Percentiles rank a stretch among this genome's conserved stretches.
These are phyloP conservation scores for Plasmodium sp. DNA, from an alignment of 169 alveolate genomes.

Conservation along the genomic window DNA sequence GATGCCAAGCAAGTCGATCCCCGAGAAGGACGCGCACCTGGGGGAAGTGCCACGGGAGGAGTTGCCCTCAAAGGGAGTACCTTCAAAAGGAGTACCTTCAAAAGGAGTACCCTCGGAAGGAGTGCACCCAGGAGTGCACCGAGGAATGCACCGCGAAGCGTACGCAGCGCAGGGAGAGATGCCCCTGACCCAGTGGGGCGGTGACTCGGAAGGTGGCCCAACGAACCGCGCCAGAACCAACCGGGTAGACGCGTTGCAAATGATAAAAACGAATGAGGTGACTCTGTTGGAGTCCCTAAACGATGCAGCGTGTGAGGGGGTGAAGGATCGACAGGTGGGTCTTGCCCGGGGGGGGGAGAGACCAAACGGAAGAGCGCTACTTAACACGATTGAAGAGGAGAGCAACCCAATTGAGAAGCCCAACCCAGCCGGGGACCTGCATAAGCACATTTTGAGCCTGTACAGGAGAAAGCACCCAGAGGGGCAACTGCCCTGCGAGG, in stretches of 20 bases:
- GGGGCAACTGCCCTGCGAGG: background rate
- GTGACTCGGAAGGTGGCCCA: background rate
- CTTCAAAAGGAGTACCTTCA: background rate
- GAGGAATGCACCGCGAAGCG: background rate
- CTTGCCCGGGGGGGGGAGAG: background rate
- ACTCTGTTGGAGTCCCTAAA: background rate
- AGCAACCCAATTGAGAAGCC: background rate
- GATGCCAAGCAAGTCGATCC: background rate
- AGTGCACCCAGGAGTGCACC: no score
- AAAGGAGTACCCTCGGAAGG: background rate
- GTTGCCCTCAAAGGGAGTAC: background rate
- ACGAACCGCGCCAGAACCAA: background rate
- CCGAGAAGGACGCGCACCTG: background rate
- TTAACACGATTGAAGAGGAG: background rate
- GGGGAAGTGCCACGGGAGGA: no score
- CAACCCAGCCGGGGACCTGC: background rate
- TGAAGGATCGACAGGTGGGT: background rate
- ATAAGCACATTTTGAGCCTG: background rate
- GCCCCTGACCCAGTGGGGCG: background rate
- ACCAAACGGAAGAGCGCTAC: background rate
- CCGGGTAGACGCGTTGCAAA: background rate
- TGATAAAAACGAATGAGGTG: background rate
- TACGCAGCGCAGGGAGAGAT: background rate
- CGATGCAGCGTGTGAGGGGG: background rate
- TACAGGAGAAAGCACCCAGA: background rate